Evolutionary conservation across 257 asterid species (phyloP).

Genomic region (Jaltomata sinuosa): DNA sequence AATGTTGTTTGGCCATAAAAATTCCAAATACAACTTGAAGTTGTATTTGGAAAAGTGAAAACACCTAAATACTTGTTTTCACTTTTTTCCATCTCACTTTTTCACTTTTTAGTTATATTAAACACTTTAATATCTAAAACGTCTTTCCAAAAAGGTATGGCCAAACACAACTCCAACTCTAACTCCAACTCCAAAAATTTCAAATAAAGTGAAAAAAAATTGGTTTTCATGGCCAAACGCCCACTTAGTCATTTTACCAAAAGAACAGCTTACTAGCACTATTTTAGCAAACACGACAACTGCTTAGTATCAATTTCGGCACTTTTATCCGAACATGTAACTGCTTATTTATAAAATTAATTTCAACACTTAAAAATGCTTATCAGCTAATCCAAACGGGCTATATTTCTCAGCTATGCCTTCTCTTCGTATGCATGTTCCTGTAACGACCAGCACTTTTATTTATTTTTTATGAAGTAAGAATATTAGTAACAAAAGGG

Average conservation of each 20-base stretch:
- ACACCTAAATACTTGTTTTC: too few relatives aligned
- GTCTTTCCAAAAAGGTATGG: too few relatives aligned
- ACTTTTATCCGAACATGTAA: not conserved
- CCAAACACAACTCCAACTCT: too few relatives aligned
- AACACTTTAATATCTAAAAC: too few relatives aligned
- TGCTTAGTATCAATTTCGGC: not conserved
- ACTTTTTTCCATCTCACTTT: too few relatives aligned
- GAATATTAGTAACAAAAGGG: not conserved
- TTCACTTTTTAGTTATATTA: too few relatives aligned
- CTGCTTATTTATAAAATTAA: not conserved
- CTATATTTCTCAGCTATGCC: not conserved
- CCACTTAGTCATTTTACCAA: not conserved
- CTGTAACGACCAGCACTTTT: not conserved
- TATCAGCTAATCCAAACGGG: not conserved
- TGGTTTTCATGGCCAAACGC: too few relatives aligned
- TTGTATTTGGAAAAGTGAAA: too few relatives aligned
- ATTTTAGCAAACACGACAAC: not conserved
- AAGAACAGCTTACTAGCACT: not conserved
- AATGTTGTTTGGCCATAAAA: too few relatives aligned
- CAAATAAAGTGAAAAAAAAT: too few relatives aligned
- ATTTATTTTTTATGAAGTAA: not conserved
- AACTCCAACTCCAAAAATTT: too few relatives aligned
- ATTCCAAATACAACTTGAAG: too few relatives aligned
- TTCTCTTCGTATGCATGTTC: not conserved
- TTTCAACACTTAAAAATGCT: not conserved